These are phyloP conservation scores for Phoma sp. DNA, from an alignment of 2,329 filamentous ascomycete genomes.

Conservation along the genomic window DNA sequence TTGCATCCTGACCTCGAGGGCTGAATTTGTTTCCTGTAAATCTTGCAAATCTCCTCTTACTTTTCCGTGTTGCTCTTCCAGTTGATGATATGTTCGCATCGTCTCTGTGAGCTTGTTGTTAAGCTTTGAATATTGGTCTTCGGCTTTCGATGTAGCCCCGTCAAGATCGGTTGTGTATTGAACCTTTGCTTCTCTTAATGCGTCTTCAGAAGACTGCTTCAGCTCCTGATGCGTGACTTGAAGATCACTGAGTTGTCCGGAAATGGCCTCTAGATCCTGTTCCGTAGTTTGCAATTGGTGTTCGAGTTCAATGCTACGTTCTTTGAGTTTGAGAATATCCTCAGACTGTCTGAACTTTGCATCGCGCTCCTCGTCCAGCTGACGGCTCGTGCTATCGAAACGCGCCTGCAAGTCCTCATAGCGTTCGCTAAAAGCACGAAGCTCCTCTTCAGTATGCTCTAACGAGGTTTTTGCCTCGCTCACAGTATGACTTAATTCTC, in stretches of 20 bases:
- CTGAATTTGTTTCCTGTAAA: conserved; percentile 23
- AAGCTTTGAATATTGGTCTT: conserved; percentile 23
- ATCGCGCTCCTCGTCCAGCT: conserved; percentile 30
- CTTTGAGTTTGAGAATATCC: conserved; percentile 32
- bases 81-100: conserved; percentile 5
- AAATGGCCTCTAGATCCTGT: conserved; percentile 22
- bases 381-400: conserved; percentile 27
- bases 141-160: conserved; percentile 18
- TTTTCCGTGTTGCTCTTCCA: conserved; percentile 20
- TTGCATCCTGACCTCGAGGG: conserved; percentile 29
- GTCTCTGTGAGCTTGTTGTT: conserved; percentile 25
- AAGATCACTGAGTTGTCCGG: conserved; percentile 23
- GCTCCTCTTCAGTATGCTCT: conserved; percentile 18
- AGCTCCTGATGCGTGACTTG: conserved; percentile 28
- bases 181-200: conserved; percentile 21
- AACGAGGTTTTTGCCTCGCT: conserved; percentile 12
- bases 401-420: conserved; percentile 45
- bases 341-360: conserved; percentile 18
- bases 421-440: conserved; percentile 15
- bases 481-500: conserved; percentile 18
- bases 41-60: conserved; percentile 21
- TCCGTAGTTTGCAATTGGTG: conserved; percentile 26
- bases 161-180: conserved; percentile 27
- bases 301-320: conserved; percentile 25
- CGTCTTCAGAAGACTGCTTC: conserved; percentile 25